Percentiles rank a stretch among this genome's conserved stretches.
phyloP scores from a whole-genome alignment of 164 flowering plant species.

The Magnolia changhungtana region DNA sequence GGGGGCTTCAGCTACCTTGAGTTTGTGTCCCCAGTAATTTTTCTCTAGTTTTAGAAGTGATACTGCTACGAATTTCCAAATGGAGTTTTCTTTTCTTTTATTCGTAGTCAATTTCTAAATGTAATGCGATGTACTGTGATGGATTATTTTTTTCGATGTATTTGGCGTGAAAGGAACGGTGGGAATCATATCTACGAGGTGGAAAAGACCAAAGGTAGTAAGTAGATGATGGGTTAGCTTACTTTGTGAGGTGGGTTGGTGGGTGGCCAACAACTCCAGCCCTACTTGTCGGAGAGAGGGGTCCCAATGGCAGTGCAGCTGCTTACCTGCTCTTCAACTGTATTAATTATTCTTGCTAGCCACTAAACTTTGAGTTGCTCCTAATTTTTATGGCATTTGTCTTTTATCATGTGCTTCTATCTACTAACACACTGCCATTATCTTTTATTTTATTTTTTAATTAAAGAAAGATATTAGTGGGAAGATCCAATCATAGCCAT shows the following conservation, averaged over 20 bases:
- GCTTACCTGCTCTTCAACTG: not conserved
- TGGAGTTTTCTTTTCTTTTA: too few relatives aligned
- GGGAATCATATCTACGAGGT: not conserved
- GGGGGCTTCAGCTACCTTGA: too few relatives aligned
- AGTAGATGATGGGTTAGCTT: not conserved
- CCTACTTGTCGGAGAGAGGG: constrained; percentile 17
- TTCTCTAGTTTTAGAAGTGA: too few relatives aligned
- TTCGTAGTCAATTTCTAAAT: not conserved
- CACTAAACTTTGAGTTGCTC: not conserved
- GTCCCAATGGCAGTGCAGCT: not conserved
- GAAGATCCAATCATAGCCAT: not conserved
- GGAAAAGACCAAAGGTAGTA: not conserved
- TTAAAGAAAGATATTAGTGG: not conserved
- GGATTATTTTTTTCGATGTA: not conserved
- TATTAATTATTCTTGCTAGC: not conserved
- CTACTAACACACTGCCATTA: not conserved
- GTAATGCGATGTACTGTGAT: not conserved
- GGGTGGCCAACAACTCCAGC: constrained; percentile 46
- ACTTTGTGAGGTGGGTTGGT: not conserved
- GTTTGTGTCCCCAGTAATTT: too few relatives aligned
- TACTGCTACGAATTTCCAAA: too few relatives aligned
- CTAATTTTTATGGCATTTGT: not conserved
- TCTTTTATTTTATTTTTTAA: too few relatives aligned
- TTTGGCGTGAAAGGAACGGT: not conserved
- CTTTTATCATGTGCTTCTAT: not conserved